Evolutionary conservation across 2,329 filamentous ascomycete genomes (phyloP).

Genomic region (Rhinocladiella mackenziei): DNA sequence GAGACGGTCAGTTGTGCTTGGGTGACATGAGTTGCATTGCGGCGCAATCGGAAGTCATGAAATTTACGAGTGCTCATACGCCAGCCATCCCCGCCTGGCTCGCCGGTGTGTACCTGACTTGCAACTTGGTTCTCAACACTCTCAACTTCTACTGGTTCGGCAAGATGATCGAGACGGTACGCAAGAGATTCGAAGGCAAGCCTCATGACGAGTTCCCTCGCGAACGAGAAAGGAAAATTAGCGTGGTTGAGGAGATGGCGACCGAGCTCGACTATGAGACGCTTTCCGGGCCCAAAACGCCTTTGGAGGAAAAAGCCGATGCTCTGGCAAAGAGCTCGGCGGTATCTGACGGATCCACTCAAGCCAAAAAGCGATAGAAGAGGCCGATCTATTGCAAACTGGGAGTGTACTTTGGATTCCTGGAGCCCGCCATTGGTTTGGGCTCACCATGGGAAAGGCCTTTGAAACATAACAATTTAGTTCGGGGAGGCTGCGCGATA

Average conservation of each 20-base stretch:
- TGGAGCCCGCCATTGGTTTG: background rate
- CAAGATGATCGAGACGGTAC: slow-evolving; percentile 63
- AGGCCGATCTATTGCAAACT: too few relatives aligned
- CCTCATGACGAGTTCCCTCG: slow-evolving; percentile 30
- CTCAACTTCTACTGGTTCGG: slow-evolving; percentile 65
- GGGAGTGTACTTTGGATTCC: background rate
- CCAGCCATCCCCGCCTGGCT: slow-evolving; percentile 55
- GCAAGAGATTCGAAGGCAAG: slow-evolving; percentile 57
- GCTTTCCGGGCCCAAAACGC: slow-evolving; percentile 25
- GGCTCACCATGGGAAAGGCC: background rate
- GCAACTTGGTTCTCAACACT: slow-evolving; percentile 58
- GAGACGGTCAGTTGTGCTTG: slow-evolving; percentile 37
- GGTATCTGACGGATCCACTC: slow-evolving; percentile 7
- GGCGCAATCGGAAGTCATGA: slow-evolving; percentile 47
- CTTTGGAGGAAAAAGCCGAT: slow-evolving; percentile 12
- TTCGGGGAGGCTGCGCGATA: background rate
- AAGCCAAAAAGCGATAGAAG: slow-evolving; percentile 15
- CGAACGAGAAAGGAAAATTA: slow-evolving; percentile 27
- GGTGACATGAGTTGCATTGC: slow-evolving; percentile 38
- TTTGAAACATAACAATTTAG: background rate
- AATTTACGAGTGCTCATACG: slow-evolving; percentile 42
- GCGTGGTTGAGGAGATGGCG: slow-evolving; percentile 26
- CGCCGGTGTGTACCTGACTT: slow-evolving; percentile 53
- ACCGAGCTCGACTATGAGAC: slow-evolving; percentile 31
- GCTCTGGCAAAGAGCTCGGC: slow-evolving; percentile 14